These are phyloP conservation scores for Toxicodendron radicans DNA, from an alignment of 345 rosid species.

Conservation along the genomic window DNA sequence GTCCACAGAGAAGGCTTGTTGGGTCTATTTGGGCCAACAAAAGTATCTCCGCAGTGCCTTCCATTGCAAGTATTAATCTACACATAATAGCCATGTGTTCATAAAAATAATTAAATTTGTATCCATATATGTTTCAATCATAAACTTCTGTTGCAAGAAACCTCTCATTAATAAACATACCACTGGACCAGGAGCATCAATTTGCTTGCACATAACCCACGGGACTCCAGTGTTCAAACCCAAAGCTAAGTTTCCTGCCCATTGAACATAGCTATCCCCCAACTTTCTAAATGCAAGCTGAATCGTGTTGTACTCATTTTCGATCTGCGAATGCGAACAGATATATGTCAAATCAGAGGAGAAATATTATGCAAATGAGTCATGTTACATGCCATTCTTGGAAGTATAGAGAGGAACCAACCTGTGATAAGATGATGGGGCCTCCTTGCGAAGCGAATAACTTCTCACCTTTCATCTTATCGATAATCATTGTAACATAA, in stretches of 20 bases:
- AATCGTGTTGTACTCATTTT: slow-evolving; percentile 81
- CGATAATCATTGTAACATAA: slow-evolving; percentile 43
- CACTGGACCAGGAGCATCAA: slow-evolving; percentile 77
- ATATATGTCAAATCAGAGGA: neutral
- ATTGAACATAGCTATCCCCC: slow-evolving; percentile 65
- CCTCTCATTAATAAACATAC: slow-evolving; percentile 34
- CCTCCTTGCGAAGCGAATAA: slow-evolving; percentile 79
- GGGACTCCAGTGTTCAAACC: slow-evolving; percentile 66
- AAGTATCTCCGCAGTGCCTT: slow-evolving; percentile 96
- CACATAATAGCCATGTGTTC: neutral
- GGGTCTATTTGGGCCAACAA: slow-evolving; percentile 77
- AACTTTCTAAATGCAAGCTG: slow-evolving; percentile 58
- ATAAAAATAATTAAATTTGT: neutral
- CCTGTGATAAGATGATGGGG: slow-evolving; percentile 73
- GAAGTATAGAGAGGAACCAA: slow-evolving; percentile 2
- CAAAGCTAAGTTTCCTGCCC: slow-evolving; percentile 71
- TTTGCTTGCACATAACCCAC: slow-evolving; percentile 95
- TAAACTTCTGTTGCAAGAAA: neutral
- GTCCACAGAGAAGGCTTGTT: slow-evolving; percentile 90
- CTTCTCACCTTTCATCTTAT: slow-evolving; percentile 46
- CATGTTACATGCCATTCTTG: neutral
- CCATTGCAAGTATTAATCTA: slow-evolving; percentile 97
- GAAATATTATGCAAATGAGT: neutral
- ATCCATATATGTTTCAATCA: neutral
- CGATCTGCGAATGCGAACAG: slow-evolving; percentile 54